Base-by-base conservation (phyloP, 495 filamentous ascomycete genomes). In the Aspergillus panamensis region DNA sequence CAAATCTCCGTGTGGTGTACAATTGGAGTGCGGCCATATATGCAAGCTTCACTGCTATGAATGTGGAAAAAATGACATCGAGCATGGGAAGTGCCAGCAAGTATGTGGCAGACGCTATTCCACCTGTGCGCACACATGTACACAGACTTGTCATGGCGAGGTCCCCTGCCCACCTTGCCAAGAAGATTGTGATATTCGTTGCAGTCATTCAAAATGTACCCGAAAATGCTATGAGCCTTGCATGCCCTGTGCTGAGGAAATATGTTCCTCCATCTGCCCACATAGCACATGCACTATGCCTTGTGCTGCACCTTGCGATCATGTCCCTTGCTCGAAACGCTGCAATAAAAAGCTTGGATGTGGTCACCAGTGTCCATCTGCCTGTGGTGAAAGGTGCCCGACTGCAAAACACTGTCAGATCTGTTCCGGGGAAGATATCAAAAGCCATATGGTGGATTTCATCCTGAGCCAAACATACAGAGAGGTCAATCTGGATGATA, bases 301-400 rank as follows among this genome's bases (percentile, higher is more conserved):
- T 32, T 86, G 78, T 56, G 76, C 74, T 1, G 88, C 83, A 14
- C 81, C 83, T 0, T 81, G 81, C 58, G 80, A 88, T 51, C 76
- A 77, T 48, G 68, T 90, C 0, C 86, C 84, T 17, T 95, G 90
- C 60, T 83, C 81, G 0, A 58, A 76, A 47, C 77, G 89, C 8
- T 95, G 90, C 55, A 63, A 74, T 2, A 69, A 77, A 33, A 20
- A 50, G 1, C 70, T 92, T 3, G 20, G 16, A 0, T 94, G 89
- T 61, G 86, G 86, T 0, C 87, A 90, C 63, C 82, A 74, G 70
- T 86, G 84, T 62, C 88, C 88, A 3, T 84, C 81, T 0, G 62
- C 87, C 7, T 89, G 86, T 57, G 86, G 87, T 2, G 88, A 91
- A 59, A 51, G 53, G 0, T 92, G 87, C 58, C 87, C 87, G 9